phyloP scores from a whole-genome alignment of 306 rosid species.

The Cicer pinnatifidum region DNA sequence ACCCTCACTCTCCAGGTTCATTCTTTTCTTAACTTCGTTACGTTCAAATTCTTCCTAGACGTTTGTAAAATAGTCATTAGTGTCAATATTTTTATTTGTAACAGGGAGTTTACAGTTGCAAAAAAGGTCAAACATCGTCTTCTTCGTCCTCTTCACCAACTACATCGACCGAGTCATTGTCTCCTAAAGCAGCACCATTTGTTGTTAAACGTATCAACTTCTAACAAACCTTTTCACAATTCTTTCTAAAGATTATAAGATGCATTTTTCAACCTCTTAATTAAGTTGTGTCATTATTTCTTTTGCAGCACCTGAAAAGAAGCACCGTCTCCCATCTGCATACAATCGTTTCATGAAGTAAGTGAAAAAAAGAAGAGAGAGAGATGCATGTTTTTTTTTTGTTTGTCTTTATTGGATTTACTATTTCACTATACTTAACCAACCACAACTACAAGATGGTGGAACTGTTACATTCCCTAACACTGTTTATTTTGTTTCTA shows the following conservation, averaged over 20 bases:
- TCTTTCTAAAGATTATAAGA: background rate
- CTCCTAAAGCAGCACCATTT: constrained; percentile 85
- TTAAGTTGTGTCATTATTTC: background rate
- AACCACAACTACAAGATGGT: background rate
- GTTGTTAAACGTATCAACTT: constrained; percentile 74
- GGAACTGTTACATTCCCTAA: constrained; percentile 32
- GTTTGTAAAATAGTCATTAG: no score
- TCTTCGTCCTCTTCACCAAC: constrained; percentile 66
- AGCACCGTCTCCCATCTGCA: constrained; percentile 95
- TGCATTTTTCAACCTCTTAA: background rate
- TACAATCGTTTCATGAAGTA: constrained; percentile 99
- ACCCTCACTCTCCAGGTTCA: constrained; percentile 74
- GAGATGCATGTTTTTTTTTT: background rate
- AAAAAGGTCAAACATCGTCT: constrained; percentile 64
- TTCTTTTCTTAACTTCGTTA: no score
- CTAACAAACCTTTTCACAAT: constrained; percentile 31
- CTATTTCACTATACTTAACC: background rate
- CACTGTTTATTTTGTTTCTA: constrained; percentile 18
- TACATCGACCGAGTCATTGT: constrained; percentile 66
- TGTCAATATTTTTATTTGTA: background rate
- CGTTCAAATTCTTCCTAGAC: no score
- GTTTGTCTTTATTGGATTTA: background rate
- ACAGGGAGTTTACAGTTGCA: constrained; percentile 70
- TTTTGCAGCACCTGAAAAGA: constrained; percentile 94
- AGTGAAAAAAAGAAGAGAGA: constrained; percentile 25